Evolutionary conservation across 192 early-diverging fungal species (phyloP).

Genomic region (Coemansia sp.): DNA sequence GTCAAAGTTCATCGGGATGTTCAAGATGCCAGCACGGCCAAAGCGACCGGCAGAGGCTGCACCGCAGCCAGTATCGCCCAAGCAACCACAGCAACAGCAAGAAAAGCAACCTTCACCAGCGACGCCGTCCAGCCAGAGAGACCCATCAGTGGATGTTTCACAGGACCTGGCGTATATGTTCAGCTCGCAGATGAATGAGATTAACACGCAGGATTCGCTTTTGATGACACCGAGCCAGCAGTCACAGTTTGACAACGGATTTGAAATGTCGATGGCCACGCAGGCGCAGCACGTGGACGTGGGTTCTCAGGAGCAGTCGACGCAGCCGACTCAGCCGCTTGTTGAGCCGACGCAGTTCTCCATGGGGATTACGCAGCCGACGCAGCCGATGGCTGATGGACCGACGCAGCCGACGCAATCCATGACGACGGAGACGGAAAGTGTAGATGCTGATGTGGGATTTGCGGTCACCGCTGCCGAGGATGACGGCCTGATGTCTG

Average conservation of each 20-base stretch:
- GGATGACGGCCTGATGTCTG: slow-evolving; percentile 4
- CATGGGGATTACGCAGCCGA: slow-evolving; percentile 8
- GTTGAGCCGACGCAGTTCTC: slow-evolving; percentile 6
- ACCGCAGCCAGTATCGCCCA: background rate
- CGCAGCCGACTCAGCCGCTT: slow-evolving; percentile 19
- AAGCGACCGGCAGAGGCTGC: background rate
- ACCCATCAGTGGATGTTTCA: slow-evolving; percentile 3
- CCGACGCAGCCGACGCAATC: slow-evolving; percentile 17
- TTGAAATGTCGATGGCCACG: background rate
- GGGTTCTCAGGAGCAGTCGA: background rate
- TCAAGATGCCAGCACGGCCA: slow-evolving; percentile 36
- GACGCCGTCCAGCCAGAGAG: slow-evolving; percentile 1
- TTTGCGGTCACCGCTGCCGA: background rate
- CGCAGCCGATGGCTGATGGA: slow-evolving; percentile 5
- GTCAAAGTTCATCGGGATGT: slow-evolving; percentile 46
- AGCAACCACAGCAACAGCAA: background rate
- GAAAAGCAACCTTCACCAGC: background rate
- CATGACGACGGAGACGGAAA: background rate
- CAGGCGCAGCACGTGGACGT: background rate
- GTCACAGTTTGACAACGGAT: background rate
- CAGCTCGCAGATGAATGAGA: slow-evolving; percentile 15
- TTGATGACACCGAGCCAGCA: slow-evolving; percentile 35
- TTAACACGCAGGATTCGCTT: slow-evolving; percentile 51
- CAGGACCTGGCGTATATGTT: slow-evolving; percentile 38
- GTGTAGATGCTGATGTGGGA: background rate